Percentiles rank a stretch among this genome's conserved stretches.
These are phyloP conservation scores for Penicillium sclerotiorum DNA, from an alignment of 2,329 filamentous ascomycete genomes.

Conservation along the genomic window DNA sequence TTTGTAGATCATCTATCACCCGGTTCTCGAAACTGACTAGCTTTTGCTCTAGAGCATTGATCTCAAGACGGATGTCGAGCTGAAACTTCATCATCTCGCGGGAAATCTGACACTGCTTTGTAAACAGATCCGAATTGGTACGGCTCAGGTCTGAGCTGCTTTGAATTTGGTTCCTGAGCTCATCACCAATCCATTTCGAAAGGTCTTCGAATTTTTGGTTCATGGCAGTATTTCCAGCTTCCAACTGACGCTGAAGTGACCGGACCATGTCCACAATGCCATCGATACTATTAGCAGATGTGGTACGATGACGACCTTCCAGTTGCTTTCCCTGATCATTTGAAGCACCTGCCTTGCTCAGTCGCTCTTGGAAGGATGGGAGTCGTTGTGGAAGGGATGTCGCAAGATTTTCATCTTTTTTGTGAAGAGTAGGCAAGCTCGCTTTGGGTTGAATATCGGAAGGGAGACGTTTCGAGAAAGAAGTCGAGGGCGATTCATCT, in stretches of 20 bases:
- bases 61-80: slow-evolving; percentile 13
- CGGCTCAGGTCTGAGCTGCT: slow-evolving; percentile 12
- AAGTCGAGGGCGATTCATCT: background rate
- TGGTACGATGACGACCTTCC: background rate
- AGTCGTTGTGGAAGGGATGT: no score
- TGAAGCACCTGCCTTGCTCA: slow-evolving; percentile 5
- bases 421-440: no score
- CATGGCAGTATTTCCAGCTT: slow-evolving; percentile 6
- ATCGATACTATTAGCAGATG: slow-evolving; percentile 1
- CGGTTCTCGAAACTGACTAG: slow-evolving; percentile 12
- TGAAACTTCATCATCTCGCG: slow-evolving; percentile 16
- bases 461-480: background rate
- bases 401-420: no score
- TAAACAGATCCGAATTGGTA: slow-evolving; percentile 11
- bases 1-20: slow-evolving; percentile 11
- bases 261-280: slow-evolving; percentile 14
- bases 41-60: slow-evolving; percentile 11
- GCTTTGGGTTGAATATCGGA: no score
- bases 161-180: slow-evolving; percentile 12
- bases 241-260: slow-evolving; percentile 11
- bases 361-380: slow-evolving; percentile 14
- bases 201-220: slow-evolving; percentile 14
- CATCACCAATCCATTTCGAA: slow-evolving; percentile 12
- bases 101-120: slow-evolving; percentile 10
- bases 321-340: background rate